Base-by-base conservation (phyloP, 1,284 basidiomycete genomes). In the Anthracocystis setariae region DNA sequence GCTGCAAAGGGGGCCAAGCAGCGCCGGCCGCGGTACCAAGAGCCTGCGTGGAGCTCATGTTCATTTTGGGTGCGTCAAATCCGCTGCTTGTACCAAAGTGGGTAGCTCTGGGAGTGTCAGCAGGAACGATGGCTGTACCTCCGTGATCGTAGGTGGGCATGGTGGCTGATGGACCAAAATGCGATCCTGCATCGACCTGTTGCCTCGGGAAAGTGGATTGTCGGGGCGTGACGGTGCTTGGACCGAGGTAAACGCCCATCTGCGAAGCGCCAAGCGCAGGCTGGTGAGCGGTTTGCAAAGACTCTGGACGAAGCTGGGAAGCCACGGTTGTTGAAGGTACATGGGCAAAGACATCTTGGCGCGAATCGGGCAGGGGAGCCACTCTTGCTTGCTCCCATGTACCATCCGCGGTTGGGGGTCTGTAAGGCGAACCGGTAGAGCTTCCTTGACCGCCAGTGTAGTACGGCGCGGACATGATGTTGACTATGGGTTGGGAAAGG, bases 151-250 rank as follows among this genome's bases (percentile, higher is more conserved):
- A 67, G 43, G 35, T 27, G 23, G 50, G 53, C 49, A 53, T 61
- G 2, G 46, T 20, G 8, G 35, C 53, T 5, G 46, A 12, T 1
- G 58, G 39, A 17, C 40, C 42, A 15, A 61, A 61, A 2, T 67
- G 57, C 1, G 46, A 8, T 8, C 39, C 21, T 8, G 44, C 32
- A 8, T 64, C 61, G 10, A 70, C 18, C 52, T 64, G 67, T 23
- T 60, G 61, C 10, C 67, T 35, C 10, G 67, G 35, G 24, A 70
- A 70, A 8, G 53, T 46, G 15, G 48, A 39, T 27, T 70, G 67
- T 9, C 61, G 60, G 1, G 67, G 67, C 13, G 67, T 70, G 29
- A 63, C 48, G 25, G 50, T 61, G 23, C 64, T 70, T 1, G 56
- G 46, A 23, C 57, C 58, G 17, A 56, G 46, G 29, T 56, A 61